These are phyloP conservation scores for Kluyveromyces aestuarii DNA, from an alignment of 805 yeast genomes.

Conservation along the genomic window DNA sequence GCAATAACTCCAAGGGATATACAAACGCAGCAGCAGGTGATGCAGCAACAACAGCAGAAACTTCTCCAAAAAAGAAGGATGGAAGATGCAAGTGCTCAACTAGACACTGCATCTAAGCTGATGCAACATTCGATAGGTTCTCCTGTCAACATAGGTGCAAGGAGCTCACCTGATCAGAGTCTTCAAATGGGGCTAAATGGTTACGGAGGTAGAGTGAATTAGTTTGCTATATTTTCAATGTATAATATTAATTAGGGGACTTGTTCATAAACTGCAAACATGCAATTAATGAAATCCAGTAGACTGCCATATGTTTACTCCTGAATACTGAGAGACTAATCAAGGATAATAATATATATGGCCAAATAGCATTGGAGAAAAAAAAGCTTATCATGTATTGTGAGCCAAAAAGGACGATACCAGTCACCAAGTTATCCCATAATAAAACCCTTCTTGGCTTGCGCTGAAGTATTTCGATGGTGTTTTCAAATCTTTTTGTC, in stretches of 20 bases:
- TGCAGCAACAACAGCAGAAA: conserved; percentile 29
- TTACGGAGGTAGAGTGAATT: conserved; percentile 15
- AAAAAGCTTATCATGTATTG: conserved; percentile 8
- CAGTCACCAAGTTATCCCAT: conserved; percentile 24
- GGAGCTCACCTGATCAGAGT: background rate
- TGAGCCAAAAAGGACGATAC: conserved; percentile 7
- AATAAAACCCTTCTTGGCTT: conserved; percentile 14
- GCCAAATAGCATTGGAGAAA: conserved; percentile 10
- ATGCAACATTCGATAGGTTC: conserved; percentile 16
- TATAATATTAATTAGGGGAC: background rate
- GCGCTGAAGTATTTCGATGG: conserved; percentile 25
- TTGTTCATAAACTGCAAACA: background rate
- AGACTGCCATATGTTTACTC: conserved; percentile 9
- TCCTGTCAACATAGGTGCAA: conserved; percentile 6
- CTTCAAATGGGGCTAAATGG: conserved; percentile 6
- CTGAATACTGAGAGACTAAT: conserved; percentile 5
- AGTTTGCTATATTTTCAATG: background rate
- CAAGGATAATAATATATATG: conserved; percentile 11
- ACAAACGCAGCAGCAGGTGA: conserved; percentile 26
- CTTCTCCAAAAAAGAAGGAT: conserved; percentile 27
- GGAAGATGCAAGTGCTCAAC: conserved; percentile 27
- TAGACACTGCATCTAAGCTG: conserved; percentile 25
- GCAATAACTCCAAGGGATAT: conserved; percentile 28
- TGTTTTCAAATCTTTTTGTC: conserved; percentile 31
- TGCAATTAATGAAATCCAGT: conserved; percentile 9